phyloP scores from a whole-genome alignment of 495 filamentous ascomycete species.

The Neurospora sp. region DNA sequence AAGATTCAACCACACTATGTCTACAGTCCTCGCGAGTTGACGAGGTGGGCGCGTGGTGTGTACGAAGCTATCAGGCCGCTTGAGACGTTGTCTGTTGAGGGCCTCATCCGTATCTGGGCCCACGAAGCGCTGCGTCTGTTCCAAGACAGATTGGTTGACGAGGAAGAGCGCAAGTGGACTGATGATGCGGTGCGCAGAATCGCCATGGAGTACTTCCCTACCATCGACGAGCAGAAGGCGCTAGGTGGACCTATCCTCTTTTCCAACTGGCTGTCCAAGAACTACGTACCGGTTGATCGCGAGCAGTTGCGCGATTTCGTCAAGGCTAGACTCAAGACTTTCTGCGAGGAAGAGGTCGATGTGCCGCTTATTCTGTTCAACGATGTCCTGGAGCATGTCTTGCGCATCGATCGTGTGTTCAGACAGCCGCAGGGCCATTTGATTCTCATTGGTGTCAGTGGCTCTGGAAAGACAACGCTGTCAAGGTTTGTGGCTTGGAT shows the following conservation, averaged over 20 bases:
- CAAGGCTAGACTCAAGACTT: constrained; percentile 91
- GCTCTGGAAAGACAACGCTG: constrained; percentile 95
- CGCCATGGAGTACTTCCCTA: constrained; percentile 86
- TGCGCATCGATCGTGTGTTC: constrained; percentile 97
- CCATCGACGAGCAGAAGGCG: constrained; percentile 75
- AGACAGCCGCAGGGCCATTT: constrained; percentile 96
- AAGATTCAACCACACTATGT: constrained; percentile 98
- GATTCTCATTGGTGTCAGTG: constrained; percentile 95
- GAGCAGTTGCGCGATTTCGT: constrained; percentile 93
- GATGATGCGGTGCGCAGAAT: constrained; percentile 72
- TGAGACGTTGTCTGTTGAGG: constrained; percentile 78
- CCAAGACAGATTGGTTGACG: constrained; percentile 87
- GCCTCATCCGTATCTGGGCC: constrained; percentile 93
- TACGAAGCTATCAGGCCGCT: constrained; percentile 94
- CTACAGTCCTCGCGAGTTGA: constrained; percentile 96
- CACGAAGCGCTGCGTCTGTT: constrained; percentile 94
- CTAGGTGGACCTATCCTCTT: constrained; percentile 92
- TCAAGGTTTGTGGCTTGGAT: constrained; percentile 99
- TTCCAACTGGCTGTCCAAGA: constrained; percentile 99
- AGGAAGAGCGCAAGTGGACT: constrained; percentile 95
- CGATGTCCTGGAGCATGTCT: constrained; percentile 92
- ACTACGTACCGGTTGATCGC: constrained; percentile 93
- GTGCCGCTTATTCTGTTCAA: constrained; percentile 96
- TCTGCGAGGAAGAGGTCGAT: constrained; percentile 99
- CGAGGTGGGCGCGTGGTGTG: constrained; percentile 90